Conservation (phyloP, 179 eudicot species). For the Patellifolia procumbens region DNA sequence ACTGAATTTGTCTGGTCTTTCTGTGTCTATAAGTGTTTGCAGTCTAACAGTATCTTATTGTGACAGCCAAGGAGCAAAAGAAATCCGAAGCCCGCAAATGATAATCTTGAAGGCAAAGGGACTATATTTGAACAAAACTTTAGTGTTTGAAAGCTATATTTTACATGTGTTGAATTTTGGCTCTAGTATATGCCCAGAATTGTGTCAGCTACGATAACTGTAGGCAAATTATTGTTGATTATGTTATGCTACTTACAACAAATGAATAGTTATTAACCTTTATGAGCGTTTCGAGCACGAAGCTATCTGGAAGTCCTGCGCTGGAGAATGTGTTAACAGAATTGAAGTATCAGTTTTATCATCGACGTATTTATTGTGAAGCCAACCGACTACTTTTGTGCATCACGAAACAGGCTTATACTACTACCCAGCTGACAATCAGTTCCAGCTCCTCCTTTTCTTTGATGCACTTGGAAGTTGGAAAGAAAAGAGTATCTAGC, state of each 20-base stretch:
- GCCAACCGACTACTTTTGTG: too few relatives aligned
- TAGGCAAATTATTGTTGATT: slow-evolving; percentile 9
- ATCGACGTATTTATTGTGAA: too few relatives aligned
- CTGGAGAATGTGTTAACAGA: not conserved
- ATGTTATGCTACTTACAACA: slow-evolving; percentile 19
- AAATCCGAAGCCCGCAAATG: slow-evolving; percentile 76
- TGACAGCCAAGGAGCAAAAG: slow-evolving; percentile 85
- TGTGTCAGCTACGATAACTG: slow-evolving; percentile 22
- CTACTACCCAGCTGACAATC: too few relatives aligned
- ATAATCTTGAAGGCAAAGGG: slow-evolving; percentile 24
- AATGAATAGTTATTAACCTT: not conserved
- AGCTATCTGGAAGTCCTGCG: not conserved
- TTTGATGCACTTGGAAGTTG: too few relatives aligned
- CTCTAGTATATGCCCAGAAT: slow-evolving; percentile 6
- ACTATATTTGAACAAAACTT: slow-evolving; percentile 5
- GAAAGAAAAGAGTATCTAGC: too few relatives aligned
- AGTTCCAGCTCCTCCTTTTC: too few relatives aligned
- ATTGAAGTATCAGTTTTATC: too few relatives aligned
- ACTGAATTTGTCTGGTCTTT: not conserved
- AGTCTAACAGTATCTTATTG: not conserved
- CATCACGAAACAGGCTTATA: too few relatives aligned
- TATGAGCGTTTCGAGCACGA: not conserved
- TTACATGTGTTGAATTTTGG: slow-evolving; percentile 13
- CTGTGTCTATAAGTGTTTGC: not conserved
- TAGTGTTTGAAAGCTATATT: slow-evolving; percentile 6